Base-by-base conservation (phyloP, 1,284 basidiomycete species). In the Cutaneotrichosporon sp. region DNA sequence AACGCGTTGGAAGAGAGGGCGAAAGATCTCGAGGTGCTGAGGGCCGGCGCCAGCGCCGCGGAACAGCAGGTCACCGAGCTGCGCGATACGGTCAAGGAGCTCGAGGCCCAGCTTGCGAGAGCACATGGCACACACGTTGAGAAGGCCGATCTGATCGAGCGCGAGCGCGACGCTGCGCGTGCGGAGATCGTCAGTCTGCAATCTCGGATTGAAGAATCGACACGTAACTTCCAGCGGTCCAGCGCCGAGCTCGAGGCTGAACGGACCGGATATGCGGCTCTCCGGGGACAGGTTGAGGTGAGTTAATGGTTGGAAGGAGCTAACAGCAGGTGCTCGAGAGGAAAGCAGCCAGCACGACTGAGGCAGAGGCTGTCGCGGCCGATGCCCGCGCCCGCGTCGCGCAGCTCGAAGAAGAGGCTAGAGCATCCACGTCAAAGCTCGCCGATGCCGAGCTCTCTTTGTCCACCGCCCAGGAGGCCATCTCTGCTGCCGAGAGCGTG, bases 181-280 rank as follows among this genome's bases (percentile, higher is more conserved):
- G 64, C 72, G 16, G 67, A 71, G 21, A 66, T 65, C 55, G 70
- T 73, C 9, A 67, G 60, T 3, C 62, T 59, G 42, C 60, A 65
- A 4, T 59, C 56, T 11, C 59, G 58, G 36, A 53, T 62, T 8
- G 36, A 47, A 5, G 49, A 61, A 11, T 50, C 58, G 40, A 32
- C 52, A 49, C 21, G n/a, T 18, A 58, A 63, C 14, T 62, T 72
- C 6, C 63, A 69, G 49, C 62, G 61, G 18, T 58, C 65, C 2
- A 63, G 72, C 30, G 64, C 66, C 5, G 71, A 71, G 60, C 69
- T 62, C 13, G 34, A 62, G 7, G 31, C 55, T 5, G 56, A 64
- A 50, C 62, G 51, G 16, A 21, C 57, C 14, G 53, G 52, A 4
- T 30, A 56, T 6, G 31, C 31, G 3, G 31, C 51, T 6, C 36